phyloP scores from a whole-genome alignment of 768 basidiomycete genomes.

The Xerocomus brunneocitrinus region DNA sequence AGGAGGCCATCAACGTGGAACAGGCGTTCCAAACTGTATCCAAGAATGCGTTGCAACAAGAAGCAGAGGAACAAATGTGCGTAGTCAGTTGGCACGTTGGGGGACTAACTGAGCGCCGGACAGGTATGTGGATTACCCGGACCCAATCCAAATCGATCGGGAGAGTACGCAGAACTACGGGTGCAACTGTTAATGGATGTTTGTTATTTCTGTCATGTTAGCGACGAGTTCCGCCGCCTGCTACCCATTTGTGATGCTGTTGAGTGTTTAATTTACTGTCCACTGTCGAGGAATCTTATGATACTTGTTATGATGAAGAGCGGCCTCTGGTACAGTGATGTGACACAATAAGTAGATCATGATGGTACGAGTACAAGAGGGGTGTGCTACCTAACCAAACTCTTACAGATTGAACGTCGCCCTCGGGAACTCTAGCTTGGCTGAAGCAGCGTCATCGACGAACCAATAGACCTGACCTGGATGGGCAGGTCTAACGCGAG shows the following conservation, averaged over 20 bases:
- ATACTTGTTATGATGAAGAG: slow-evolving; percentile 5
- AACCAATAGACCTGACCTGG: slow-evolving; percentile 96
- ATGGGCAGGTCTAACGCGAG: slow-evolving; percentile 68
- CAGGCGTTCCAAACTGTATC: slow-evolving; percentile 99
- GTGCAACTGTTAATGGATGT: slow-evolving; percentile 72
- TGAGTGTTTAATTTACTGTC: slow-evolving; percentile 34
- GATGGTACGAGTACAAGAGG: slow-evolving; percentile 26
- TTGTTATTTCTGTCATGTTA: slow-evolving; percentile 21
- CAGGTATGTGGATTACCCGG: slow-evolving; percentile 98
- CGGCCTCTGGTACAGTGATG: slow-evolving; percentile 8
- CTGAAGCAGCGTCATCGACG: slow-evolving; percentile 79
- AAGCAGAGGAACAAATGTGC: slow-evolving; percentile 92
- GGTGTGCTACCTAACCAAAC: slow-evolving; percentile 3
- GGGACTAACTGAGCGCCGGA: slow-evolving; percentile 12
- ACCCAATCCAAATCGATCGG: slow-evolving; percentile 95
- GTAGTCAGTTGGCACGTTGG: slow-evolving; percentile 27
- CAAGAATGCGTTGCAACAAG: slow-evolving; percentile 98
- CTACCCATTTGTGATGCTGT: slow-evolving; percentile 31
- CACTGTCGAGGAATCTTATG: slow-evolving; percentile 22
- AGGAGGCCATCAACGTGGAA: slow-evolving; percentile 99
- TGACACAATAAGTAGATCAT: slow-evolving; percentile 14
- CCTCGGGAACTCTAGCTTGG: slow-evolving; percentile 53
- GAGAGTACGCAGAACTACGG: slow-evolving; percentile 89
- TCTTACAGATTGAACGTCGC: slow-evolving; percentile 53
- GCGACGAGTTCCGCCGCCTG: slow-evolving; percentile 24